A percentile compares a stretch with the other conserved stretches of the same genome.
Conservation (phyloP, 345 rosid species). For the Populus pruinosa region DNA sequence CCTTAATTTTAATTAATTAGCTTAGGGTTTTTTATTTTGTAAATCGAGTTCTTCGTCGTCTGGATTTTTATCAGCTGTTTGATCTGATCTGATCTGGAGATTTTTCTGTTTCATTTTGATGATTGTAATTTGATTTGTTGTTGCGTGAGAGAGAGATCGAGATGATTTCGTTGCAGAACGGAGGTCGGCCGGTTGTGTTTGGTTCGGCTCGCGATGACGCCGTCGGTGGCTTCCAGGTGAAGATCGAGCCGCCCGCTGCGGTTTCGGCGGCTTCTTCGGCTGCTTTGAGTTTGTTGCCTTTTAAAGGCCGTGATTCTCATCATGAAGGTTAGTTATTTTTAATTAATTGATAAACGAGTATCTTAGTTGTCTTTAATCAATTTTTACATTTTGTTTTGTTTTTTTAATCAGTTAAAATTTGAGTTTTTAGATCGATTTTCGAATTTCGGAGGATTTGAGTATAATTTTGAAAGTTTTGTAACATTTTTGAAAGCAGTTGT, state of each 20-base stretch:
- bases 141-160: background rate
- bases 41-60: background rate
- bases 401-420: conserved; percentile 2
- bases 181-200: conserved; percentile 32
- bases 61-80: background rate
- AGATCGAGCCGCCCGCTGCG: conserved; percentile 42
- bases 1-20: background rate
- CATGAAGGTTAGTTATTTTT: conserved; percentile 33
- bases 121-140: conserved; percentile 14
- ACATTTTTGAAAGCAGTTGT: background rate
- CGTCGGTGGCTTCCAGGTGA: conserved; percentile 29
- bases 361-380: too few species aligned
- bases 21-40: conserved; percentile 15
- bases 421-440: conserved; percentile 2
- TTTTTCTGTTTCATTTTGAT: conserved; percentile 14
- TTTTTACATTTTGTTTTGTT: background rate
- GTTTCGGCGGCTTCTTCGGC: conserved; percentile 20
- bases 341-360: too few species aligned
- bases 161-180: conserved; percentile 61
- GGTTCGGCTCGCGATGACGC: conserved; percentile 44
- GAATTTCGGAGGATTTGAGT: too few species aligned
- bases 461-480: background rate
- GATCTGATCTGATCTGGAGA: conserved; percentile 27
- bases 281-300: conserved; percentile 45
- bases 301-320: conserved; percentile 37